Base-by-base conservation (phyloP, 192 early-diverging fungal species). In the Gamsiella multidivaricata region DNA sequence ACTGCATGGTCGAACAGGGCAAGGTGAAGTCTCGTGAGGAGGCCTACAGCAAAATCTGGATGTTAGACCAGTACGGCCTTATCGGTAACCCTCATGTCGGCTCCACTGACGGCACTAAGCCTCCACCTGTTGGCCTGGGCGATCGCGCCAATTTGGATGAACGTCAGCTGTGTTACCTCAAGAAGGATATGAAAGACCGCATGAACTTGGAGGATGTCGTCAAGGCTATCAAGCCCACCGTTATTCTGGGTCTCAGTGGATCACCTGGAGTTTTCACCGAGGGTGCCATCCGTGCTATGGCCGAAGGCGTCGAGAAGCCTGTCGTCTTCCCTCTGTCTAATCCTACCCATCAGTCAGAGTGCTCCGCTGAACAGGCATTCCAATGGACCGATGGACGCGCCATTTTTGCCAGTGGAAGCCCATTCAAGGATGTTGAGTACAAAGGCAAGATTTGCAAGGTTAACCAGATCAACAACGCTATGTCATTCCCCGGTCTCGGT, bases 1-100 rank as follows among this genome's bases (percentile, higher is more conserved):
- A 96, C 53, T 92, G 96, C 51, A 81, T 90, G 52, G 81, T 87
- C 25, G 92, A 91, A 70, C 91, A 93, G 65, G 84, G 82, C 20
- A 87, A 95, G 54, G 80, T 91, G 22, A 90, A 93, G 76, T 63
- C 80, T 5, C 80, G 85, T 23, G 80, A 83, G 52, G 85, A 86
- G 45, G 85, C 85, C 14, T 86, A 86, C 66, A 65, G 58, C 25
- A 70, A 59, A 23, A 83, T 86, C 66, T 86, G 85, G 85, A 86
- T 86, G 85, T 54, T 86, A 65, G 85, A 86, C 43, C 82, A 86
- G 55, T 43, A 83, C 34, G 85, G 85, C 23, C 70, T 86, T 12
- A 46, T 86, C 23, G 85, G 85, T 32, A 86, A 86, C 50, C n/a
- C 57, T 23, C 45, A 52, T 5, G 43, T 69, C 1, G 60, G 60